Conservation (phyloP, 2,329 filamentous ascomycete genomes). For the Magnaporthiopsis incrustans region DNA sequence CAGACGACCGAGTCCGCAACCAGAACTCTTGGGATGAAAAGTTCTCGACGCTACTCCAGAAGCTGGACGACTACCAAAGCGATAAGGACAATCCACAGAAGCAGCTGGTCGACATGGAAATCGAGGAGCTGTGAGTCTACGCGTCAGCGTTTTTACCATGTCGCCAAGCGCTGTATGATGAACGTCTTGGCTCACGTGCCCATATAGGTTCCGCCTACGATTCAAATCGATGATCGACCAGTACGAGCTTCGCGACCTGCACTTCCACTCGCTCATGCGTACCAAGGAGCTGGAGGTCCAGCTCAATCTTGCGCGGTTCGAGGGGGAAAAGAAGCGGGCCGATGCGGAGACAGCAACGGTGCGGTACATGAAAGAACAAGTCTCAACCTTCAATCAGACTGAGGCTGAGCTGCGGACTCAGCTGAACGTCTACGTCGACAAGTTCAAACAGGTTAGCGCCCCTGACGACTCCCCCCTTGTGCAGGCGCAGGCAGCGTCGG, state of each 20-base stretch:
- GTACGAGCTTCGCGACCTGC: conserved; percentile 89
- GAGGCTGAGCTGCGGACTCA: conserved; percentile 90
- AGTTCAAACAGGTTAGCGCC: conserved; percentile 89
- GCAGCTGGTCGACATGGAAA: conserved; percentile 73
- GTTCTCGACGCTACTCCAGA: conserved; percentile 69
- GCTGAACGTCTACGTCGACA: conserved; percentile 97
- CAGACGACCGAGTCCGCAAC: conserved; percentile 77
- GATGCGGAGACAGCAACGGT: conserved; percentile 74
- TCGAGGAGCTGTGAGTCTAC: conserved; percentile 72
- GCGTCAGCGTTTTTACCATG: conserved; percentile 14
- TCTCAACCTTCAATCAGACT: conserved; percentile 92
- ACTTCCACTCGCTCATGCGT: conserved; percentile 85
- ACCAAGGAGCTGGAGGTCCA: conserved; percentile 95
- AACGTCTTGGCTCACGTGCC: neutral
- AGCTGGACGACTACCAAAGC: conserved; percentile 82
- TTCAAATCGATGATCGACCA: conserved; percentile 96
- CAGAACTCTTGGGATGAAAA: conserved; percentile 79
- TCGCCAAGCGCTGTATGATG: conserved; percentile 25
- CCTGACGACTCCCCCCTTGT: neutral
- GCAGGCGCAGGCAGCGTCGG: no score
- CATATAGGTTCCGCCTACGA: conserved; percentile 63
- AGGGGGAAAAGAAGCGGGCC: conserved; percentile 82
- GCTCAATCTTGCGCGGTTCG: conserved; percentile 78
- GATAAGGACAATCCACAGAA: conserved; percentile 77
- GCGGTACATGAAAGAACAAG: conserved; percentile 80